Base-by-base conservation (phyloP, 345 rosid species). In the Citrus trifoliata region DNA sequence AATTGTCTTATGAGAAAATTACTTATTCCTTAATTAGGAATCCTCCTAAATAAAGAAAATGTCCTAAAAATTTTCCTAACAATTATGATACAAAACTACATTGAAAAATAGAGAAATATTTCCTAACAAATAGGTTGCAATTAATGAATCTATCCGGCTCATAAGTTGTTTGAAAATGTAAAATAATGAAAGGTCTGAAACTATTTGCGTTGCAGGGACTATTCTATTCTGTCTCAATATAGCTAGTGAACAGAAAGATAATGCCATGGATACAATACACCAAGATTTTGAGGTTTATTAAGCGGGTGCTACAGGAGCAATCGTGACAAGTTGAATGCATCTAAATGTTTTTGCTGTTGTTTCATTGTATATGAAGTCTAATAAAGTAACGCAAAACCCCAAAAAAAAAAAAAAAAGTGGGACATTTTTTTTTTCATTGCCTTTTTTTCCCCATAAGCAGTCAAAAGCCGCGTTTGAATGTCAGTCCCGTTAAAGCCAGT, bases 401-500 rank as follows among this genome's bases (percentile, higher is more conserved):
- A n/a, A n/a, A 8, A 38, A 38, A 38, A 38, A 38, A 9, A 38
- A 38, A 38, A 38, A 8, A n/a, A 8, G 42, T 37, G 76, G 27
- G 21, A 51, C 0, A 76, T 72, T 19, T 9, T 37, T 5, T 14
- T 14, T 35, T 35, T 35, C n/a, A 4, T 74, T 22, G 21, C 35
- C 19, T 48, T 16, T 71, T 38, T 38, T 7, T 2, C 2, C 10
- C 42, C 42, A 38, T 7, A 38, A 38, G 10, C 33, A 38, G 42
- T 10, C 12, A 24, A 76, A 71, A 1, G 87, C 79, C n/a, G 91
- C 86, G 75, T 83, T 91, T 60, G 83, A 84, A 25, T 87, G 79
- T 61, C 93, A 91, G 25, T 42, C 91, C 2, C 93, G 95, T 16
- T 84, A 38, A 83, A n/a, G n/a, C n/a, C n/a, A n/a, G n/a, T n/a